phyloP scores from a whole-genome alignment of 169 alveolate species.

The Cryptosporidium felis region DNA sequence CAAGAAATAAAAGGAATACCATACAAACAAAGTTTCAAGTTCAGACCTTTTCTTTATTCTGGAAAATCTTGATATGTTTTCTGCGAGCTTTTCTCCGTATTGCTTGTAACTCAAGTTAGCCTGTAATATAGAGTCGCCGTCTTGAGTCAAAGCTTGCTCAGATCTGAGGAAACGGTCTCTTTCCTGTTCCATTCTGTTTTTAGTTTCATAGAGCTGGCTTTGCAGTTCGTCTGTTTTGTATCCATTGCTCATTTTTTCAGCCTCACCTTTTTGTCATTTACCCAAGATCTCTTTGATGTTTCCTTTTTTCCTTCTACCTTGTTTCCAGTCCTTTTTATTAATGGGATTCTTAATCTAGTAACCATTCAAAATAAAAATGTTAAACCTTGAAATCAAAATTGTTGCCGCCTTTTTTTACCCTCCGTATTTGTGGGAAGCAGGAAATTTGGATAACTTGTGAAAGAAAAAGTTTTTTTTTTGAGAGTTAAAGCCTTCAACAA shows the following conservation, averaged over 20 bases:
- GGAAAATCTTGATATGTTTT: neutral
- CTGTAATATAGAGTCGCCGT: neutral
- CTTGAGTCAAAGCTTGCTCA: slow-evolving; percentile 19
- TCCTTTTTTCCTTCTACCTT: no score
- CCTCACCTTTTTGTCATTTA: no score
- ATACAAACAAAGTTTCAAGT: slow-evolving; percentile 12
- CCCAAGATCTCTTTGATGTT: no score
- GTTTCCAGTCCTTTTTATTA: no score
- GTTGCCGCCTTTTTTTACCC: no score
- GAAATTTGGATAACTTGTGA: no score
- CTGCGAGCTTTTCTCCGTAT: neutral
- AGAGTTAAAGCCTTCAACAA: no score
- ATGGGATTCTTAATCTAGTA: no score
- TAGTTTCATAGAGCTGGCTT: slow-evolving; percentile 26
- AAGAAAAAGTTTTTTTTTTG: no score
- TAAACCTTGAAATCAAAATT: no score
- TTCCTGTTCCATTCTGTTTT: slow-evolving; percentile 31
- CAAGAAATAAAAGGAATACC: slow-evolving; percentile 55
- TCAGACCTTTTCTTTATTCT: slow-evolving; percentile 5
- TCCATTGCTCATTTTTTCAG: slow-evolving; percentile 2
- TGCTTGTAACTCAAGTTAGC: slow-evolving; percentile 1
- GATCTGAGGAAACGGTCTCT: slow-evolving; percentile 36
- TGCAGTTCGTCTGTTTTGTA: slow-evolving; percentile 5
- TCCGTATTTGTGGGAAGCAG: no score
- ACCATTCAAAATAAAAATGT: no score